These are phyloP conservation scores for Verticillium dahliae DNA, from an alignment of 2,329 filamentous ascomycete species.

Conservation along the genomic window DNA sequence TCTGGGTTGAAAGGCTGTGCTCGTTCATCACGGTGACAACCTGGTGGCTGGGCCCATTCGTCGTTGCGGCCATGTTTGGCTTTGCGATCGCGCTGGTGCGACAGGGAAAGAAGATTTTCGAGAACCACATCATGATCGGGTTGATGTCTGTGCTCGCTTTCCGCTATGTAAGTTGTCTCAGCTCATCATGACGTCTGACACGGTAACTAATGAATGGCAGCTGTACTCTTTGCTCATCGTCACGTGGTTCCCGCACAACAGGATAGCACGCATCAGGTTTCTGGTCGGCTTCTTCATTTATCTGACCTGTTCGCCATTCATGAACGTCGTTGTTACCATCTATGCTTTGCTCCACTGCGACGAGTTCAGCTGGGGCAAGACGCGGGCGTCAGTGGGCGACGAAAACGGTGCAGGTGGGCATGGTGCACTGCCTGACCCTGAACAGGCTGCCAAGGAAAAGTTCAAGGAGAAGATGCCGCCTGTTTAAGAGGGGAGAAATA, in stretches of 20 bases:
- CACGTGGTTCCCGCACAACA: constrained; percentile 32
- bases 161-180: constrained; percentile 28
- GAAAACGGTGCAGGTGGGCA: background rate
- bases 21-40: constrained; percentile 38
- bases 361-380: constrained; percentile 40
- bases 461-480: background rate
- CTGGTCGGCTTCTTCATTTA: constrained; percentile 29
- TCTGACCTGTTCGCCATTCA: constrained; percentile 28
- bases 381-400: constrained; percentile 15
- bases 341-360: constrained; percentile 36
- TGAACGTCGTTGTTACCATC: constrained; percentile 33
- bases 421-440: background rate
- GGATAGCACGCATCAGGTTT: constrained; percentile 27
- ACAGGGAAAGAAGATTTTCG: constrained; percentile 23
- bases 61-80: constrained; percentile 30
- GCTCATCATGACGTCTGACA: background rate
- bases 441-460: background rate
- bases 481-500: background rate
- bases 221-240: constrained; percentile 33
- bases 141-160: constrained; percentile 29
- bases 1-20: constrained; percentile 35
- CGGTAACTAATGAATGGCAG: constrained; percentile 13
- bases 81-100: constrained; percentile 26
- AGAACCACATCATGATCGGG: constrained; percentile 25
- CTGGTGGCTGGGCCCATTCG: constrained; percentile 37